Conservation (phyloP, 306 rosid genomes). For the Dalbergia cultrata region DNA sequence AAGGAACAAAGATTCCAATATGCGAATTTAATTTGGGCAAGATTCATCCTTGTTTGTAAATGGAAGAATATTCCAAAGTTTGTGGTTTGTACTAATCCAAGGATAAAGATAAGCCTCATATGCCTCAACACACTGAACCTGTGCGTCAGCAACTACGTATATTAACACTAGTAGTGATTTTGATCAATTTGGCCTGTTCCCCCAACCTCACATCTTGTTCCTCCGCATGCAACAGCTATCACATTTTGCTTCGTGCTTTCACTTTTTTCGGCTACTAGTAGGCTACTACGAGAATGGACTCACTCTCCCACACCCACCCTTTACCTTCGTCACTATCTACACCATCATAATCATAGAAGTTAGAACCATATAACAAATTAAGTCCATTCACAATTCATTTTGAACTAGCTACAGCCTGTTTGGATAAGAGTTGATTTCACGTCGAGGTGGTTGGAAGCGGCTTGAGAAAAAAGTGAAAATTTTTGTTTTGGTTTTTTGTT, state of each 20-base stretch:
- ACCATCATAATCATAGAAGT: neutral
- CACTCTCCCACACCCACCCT: neutral
- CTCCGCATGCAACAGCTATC: neutral
- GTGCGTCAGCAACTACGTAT: conserved; percentile 2
- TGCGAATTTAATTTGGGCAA: neutral
- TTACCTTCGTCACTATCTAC: neutral
- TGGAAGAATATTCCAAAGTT: conserved; percentile 5
- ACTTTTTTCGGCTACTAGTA: neutral
- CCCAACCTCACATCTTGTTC: neutral
- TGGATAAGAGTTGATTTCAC: no score
- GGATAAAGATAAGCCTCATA: neutral
- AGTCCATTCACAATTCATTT: neutral
- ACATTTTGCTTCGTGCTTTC: neutral
- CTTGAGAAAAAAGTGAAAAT: no score
- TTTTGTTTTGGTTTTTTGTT: no score
- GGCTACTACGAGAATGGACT: neutral
- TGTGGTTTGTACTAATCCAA: neutral
- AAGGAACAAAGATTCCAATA: neutral
- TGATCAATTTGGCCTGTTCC: neutral
- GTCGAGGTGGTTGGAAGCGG: no score
- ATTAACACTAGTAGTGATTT: neutral
- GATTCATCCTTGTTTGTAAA: neutral
- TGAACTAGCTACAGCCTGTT: no score
- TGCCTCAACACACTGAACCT: neutral
- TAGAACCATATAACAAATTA: no score